These are phyloP conservation scores for Smallanthus sonchifolius DNA, from an alignment of 129 eudicot species.

Conservation along the genomic window DNA sequence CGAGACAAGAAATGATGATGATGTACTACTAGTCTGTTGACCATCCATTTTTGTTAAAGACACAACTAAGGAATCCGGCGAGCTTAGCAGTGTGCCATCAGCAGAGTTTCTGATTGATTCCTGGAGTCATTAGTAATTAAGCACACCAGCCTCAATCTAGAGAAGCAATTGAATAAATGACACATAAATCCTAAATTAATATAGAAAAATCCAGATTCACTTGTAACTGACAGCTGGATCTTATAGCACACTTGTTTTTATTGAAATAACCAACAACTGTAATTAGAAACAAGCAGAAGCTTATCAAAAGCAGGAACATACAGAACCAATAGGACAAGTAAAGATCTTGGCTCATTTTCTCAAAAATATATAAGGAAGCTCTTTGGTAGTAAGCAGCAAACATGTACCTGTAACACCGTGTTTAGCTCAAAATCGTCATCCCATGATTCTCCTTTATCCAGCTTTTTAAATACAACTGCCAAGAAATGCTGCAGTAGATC, in stretches of 20 bases:
- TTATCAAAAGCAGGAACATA: background rate
- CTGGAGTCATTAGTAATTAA: slow-evolving; percentile 39
- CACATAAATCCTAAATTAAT: slow-evolving; percentile 4
- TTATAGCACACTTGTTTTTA: background rate
- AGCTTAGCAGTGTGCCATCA: slow-evolving; percentile 68
- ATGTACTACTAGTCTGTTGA: slow-evolving; percentile 20
- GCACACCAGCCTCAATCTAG: slow-evolving; percentile 8
- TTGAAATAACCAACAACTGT: background rate
- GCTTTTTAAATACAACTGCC: slow-evolving; percentile 65
- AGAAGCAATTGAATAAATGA: slow-evolving; percentile 1
- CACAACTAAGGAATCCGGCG: slow-evolving; percentile 85
- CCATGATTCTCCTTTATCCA: slow-evolving; percentile 94
- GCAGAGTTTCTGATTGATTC: slow-evolving; percentile 89
- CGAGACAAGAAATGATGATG: slow-evolving; percentile 40
- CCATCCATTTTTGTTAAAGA: slow-evolving; percentile 58
- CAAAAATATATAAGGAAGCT: background rate
- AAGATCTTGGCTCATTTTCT: background rate
- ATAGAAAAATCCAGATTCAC: background rate
- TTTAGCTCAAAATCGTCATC: slow-evolving; percentile 97
- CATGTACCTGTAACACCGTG: slow-evolving; percentile 72
- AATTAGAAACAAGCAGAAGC: background rate
- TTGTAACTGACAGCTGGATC: background rate
- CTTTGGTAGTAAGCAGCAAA: slow-evolving; percentile 9
- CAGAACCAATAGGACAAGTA: slow-evolving; percentile 1
- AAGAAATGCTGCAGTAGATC: slow-evolving; percentile 95